These are phyloP conservation scores for Coleophoma eucalyptorum DNA, from an alignment of 2,329 filamentous ascomycete genomes.

Conservation along the genomic window DNA sequence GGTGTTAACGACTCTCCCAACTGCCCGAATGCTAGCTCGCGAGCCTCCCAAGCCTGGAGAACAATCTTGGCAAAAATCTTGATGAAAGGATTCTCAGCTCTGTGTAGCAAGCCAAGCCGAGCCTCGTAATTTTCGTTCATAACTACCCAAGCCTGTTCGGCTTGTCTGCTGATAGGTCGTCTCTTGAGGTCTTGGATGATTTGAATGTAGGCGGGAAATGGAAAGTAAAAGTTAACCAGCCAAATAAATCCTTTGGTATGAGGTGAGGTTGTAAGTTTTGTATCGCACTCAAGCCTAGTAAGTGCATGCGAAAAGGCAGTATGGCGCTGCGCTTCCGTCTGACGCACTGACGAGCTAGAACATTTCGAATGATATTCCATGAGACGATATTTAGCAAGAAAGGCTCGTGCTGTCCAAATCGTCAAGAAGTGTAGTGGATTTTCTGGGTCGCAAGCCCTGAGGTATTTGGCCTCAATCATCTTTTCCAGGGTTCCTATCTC, in stretches of 20 bases:
- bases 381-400: constrained; percentile 22
- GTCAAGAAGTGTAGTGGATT: constrained; percentile 32
- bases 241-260: constrained; percentile 26
- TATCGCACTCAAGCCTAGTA: constrained; percentile 28
- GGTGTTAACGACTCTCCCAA: constrained; percentile 10
- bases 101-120: constrained; percentile 9
- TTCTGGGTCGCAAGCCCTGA: constrained; percentile 36
- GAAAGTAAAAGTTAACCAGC: constrained; percentile 26
- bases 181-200: constrained; percentile 25
- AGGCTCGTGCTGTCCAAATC: constrained; percentile 19
- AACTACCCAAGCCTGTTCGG: constrained; percentile 23
- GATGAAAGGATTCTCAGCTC: constrained; percentile 13
- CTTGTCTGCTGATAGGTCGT: constrained; percentile 17
- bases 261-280: constrained; percentile 23
- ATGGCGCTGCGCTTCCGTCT: constrained; percentile 24
- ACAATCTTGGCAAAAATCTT: constrained; percentile 17
- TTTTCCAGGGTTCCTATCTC: constrained; percentile 30
- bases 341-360: constrained; percentile 12
- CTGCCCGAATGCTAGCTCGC: constrained; percentile 12
- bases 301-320: constrained; percentile 25
- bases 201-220: constrained; percentile 28
- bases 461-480: constrained; percentile 35
- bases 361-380: constrained; percentile 21
- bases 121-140: constrained; percentile 22
- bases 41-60: constrained; percentile 21